A percentile compares a stretch with the other conserved stretches of the same genome.
Evolutionary conservation across 108 stramenopile species (phyloP).

Genomic region (Cyclostephanos invisitatus): DNA sequence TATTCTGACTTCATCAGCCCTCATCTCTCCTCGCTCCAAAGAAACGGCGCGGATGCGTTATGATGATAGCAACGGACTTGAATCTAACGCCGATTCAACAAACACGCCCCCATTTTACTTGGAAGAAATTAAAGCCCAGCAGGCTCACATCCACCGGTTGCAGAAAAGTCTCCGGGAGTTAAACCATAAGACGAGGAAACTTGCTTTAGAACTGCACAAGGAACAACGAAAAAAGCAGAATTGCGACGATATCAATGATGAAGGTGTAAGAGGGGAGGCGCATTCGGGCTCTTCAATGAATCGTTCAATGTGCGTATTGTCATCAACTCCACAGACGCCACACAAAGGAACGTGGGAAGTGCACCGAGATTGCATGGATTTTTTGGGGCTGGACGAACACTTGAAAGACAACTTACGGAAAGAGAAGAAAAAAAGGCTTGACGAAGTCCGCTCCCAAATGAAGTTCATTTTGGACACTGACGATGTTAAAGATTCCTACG

Average conservation of each 20-base stretch:
- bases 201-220: slow-evolving; percentile 45
- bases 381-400: slow-evolving; percentile 64
- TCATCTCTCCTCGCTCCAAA: neutral
- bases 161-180: slow-evolving; percentile 44
- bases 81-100: slow-evolving; percentile 4
- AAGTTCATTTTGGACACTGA: slow-evolving; percentile 77
- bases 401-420: slow-evolving; percentile 64
- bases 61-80: neutral
- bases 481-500: slow-evolving; percentile 53
- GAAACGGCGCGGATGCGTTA: neutral
- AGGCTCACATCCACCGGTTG: slow-evolving; percentile 24
- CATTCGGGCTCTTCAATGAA: slow-evolving; percentile 25
- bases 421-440: slow-evolving; percentile 67
- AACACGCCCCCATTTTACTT: slow-evolving; percentile 29
- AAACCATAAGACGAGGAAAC: slow-evolving; percentile 37
- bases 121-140: slow-evolving; percentile 32
- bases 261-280: neutral
- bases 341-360: slow-evolving; percentile 65
- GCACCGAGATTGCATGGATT: slow-evolving; percentile 65
- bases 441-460: slow-evolving; percentile 66
- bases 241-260: neutral
- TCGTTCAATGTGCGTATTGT: neutral
- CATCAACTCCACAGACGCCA: neutral
- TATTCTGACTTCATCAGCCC: neutral
- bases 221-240: slow-evolving; percentile 35